Conservation (phyloP, 495 filamentous ascomycete genomes). For the Neurospora sp. region DNA sequence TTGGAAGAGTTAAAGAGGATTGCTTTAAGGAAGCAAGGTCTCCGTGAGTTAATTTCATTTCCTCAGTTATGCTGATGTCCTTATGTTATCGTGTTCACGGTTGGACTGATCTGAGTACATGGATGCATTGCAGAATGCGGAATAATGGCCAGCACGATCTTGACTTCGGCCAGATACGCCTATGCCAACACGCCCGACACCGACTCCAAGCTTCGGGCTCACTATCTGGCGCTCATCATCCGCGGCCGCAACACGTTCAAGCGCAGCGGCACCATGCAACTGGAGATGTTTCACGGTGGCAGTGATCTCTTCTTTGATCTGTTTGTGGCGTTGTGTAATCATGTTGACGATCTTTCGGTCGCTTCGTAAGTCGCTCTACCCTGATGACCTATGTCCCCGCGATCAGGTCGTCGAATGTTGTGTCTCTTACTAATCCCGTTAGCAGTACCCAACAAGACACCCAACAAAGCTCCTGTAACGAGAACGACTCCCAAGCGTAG, state of each 20-base stretch:
- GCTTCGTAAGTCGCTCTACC: constrained; percentile 24
- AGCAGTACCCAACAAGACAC: neutral
- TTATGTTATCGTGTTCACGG: neutral
- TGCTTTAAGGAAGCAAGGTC: constrained; percentile 75
- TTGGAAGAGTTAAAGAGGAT: constrained; percentile 76
- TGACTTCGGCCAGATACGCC: constrained; percentile 72
- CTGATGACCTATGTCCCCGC: constrained; percentile 4
- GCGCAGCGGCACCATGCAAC: constrained; percentile 91
- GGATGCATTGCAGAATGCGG: constrained; percentile 46
- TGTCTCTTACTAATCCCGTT: neutral
- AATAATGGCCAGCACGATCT: constrained; percentile 74
- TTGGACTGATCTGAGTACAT: neutral
- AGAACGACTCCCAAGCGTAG: neutral
- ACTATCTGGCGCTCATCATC: constrained; percentile 89
- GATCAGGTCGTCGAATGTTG: neutral
- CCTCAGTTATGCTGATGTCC: neutral
- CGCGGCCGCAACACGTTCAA: constrained; percentile 78
- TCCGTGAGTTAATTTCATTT: constrained; percentile 32
- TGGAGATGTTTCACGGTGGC: constrained; percentile 82
- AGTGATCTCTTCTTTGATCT: constrained; percentile 80
- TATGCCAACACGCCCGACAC: constrained; percentile 83
- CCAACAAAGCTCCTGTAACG: neutral
- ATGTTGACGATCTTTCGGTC: constrained; percentile 56
- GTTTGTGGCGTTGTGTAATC: constrained; percentile 88
- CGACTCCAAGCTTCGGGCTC: constrained; percentile 79